Base-by-base conservation (phyloP, 805 yeast genomes). In the Cyberlindnera japonica region DNA sequence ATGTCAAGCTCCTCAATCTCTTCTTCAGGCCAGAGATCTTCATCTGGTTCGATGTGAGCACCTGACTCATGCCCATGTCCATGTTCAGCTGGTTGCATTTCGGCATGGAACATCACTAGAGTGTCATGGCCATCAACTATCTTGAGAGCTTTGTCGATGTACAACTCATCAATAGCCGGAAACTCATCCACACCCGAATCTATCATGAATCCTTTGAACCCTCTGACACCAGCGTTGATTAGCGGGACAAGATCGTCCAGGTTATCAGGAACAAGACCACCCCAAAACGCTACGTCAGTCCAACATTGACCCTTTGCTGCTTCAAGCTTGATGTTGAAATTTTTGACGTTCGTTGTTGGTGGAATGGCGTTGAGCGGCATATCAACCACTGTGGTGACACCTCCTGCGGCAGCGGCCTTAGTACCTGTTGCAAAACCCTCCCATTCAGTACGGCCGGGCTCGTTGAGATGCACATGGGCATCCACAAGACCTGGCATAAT, bases 391-490 rank as follows among this genome's bases (percentile, higher is more conserved):
- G 96, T 89, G 18, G 98, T 90, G 35, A 90, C 97, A 43, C 98
- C 98, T 14, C 98, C 98, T 11, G 90, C 73, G 0, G 95, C 95
- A 0, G 97, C 97, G 2, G 96, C 85, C 58, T 82, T 81, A 0
- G 98, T 90, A 0, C 98, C 98, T 0, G 95, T 83, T n/a, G 81
- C 95, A 59, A 91, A 90, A 2, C 98, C 98, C 63, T 90, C 98
- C 98, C 98, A 90, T 47, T 89, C 96, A 1, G 97, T 90, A 52
- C 97, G 69, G n/a, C 98, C 98, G 0, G 98, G 97, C 56, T 91
- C 98, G 61, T 91, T 91, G 51, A 90, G 67, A 57, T 90, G 98
- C 19, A 90, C 98, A 61, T 90, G 98, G 5, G 95, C 75, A 57
- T 90, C 98, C 4, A 90, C 95, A 22, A 90, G 71, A 0, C 98